Conservation (phyloP, 176 grass and related monocot genomes). For the Aegilops bicornis region DNA sequence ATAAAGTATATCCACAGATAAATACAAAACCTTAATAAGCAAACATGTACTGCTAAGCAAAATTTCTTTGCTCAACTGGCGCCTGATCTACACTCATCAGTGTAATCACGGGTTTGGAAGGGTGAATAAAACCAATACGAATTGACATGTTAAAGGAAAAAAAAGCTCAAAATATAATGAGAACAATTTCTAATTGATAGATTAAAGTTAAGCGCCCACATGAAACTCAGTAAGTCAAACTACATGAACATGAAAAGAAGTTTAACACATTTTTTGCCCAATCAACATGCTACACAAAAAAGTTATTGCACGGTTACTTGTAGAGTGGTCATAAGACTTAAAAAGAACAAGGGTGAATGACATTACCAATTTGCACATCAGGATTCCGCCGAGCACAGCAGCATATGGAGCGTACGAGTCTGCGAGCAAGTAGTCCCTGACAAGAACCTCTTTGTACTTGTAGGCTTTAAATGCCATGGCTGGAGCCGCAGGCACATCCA, state of each 20-base stretch:
- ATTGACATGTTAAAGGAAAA: not conserved
- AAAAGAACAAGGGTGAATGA: not conserved
- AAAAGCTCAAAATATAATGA: not conserved
- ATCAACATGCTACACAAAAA: not conserved
- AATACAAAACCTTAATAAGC: not conserved
- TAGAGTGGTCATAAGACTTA: not conserved
- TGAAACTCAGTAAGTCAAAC: not conserved
- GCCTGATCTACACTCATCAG: not conserved
- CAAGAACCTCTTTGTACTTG: conserved; percentile 62
- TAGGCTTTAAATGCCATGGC: conserved; percentile 56
- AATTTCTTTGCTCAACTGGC: not conserved
- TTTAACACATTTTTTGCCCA: not conserved
- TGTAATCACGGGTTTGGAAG: not conserved
- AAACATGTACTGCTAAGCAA: not conserved
- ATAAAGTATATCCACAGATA: not conserved
- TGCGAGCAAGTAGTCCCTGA: conserved; percentile 77
- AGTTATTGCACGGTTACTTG: not conserved
- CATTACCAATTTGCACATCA: conserved; percentile 93
- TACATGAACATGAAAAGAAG: not conserved
- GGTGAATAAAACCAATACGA: not conserved
- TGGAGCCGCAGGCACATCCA: conserved; percentile 38
- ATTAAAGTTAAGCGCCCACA: not conserved
- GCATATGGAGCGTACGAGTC: conserved; percentile 72
- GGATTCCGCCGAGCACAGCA: conserved; percentile 58
- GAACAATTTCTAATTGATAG: not conserved